A percentile compares a stretch with the other conserved stretches of the same genome.
These are phyloP conservation scores for Boeremia lycopersici DNA, from an alignment of 2,329 filamentous ascomycete species.

Conservation along the genomic window DNA sequence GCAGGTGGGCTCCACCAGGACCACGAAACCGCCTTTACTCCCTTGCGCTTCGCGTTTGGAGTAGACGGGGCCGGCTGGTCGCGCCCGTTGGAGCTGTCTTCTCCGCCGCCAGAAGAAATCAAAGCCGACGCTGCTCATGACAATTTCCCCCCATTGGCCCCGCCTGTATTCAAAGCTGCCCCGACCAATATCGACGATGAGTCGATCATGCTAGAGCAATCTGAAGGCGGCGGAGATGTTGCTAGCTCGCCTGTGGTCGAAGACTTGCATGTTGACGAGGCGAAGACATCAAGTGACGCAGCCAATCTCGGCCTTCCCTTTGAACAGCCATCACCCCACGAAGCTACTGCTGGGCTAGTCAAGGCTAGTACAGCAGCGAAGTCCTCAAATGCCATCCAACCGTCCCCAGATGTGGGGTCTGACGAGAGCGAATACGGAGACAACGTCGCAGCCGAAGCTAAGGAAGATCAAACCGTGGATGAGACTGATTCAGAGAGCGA, in stretches of 20 bases:
- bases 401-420: slow-evolving; percentile 4
- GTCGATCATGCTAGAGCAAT: neutral
- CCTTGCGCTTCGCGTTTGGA: slow-evolving; percentile 45
- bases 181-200: neutral
- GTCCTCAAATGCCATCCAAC: neutral
- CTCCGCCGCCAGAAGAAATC: slow-evolving; percentile 20
- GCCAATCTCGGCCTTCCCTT: neutral
- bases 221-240: neutral
- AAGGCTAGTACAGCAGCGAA: neutral
- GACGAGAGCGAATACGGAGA: neutral
- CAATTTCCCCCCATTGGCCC: neutral
- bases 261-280: neutral
- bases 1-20: slow-evolving; percentile 30
- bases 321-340: neutral
- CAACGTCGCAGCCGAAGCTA: neutral
- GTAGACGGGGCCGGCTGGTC: slow-evolving; percentile 39
- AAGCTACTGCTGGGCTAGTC: neutral
- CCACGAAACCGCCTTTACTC: slow-evolving; percentile 45
- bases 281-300: neutral
- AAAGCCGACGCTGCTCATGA: neutral
- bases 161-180: too few species aligned
- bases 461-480: neutral
- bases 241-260: neutral
- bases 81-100: slow-evolving; percentile 23
- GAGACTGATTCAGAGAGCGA: neutral